Evolutionary conservation across 148 eudicot species (phyloP).

Genomic region (Cornus florida): DNA sequence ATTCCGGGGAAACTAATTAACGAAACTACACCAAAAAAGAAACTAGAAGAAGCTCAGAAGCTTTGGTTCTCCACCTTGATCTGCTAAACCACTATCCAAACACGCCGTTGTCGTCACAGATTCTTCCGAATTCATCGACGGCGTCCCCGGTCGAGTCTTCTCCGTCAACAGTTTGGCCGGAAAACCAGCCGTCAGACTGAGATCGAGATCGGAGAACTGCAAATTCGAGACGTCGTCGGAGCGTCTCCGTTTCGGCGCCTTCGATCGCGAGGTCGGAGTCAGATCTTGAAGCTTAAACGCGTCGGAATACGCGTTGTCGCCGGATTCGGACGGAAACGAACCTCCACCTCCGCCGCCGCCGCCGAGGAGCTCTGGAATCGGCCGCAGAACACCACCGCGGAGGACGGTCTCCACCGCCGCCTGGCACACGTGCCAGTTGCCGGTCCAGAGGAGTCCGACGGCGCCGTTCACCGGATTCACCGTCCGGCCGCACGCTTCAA

Average conservation of each 20-base stretch:
- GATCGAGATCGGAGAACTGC: slow-evolving; percentile 34
- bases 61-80: slow-evolving; percentile 16
- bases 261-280: slow-evolving; percentile 6
- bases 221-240: slow-evolving; percentile 21
- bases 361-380: slow-evolving; percentile 52
- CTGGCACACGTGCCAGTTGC: slow-evolving; percentile 81
- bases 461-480: slow-evolving; percentile 83
- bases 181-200: slow-evolving; percentile 36
- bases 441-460: slow-evolving; percentile 63
- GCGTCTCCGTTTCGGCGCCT: slow-evolving; percentile 34
- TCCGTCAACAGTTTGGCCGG: slow-evolving; percentile 5
- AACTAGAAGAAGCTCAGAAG: slow-evolving; percentile 47
- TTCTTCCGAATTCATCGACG: slow-evolving; percentile 67
- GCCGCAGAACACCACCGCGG: slow-evolving; percentile 58
- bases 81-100: slow-evolving; percentile 30
- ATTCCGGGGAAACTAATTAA: slow-evolving; percentile 16
- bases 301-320: slow-evolving; percentile 20
- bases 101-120: slow-evolving; percentile 57
- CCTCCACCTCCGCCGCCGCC: slow-evolving; percentile 15
- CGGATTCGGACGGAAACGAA: slow-evolving; percentile 24
- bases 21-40: not conserved
- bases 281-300: slow-evolving; percentile 27
- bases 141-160: slow-evolving; percentile 47
- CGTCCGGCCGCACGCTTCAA: slow-evolving; percentile 79
- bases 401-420: slow-evolving; percentile 74